These are phyloP conservation scores for Geotrichum reessii DNA, from an alignment of 1,139 yeast genomes.

Conservation along the genomic window DNA sequence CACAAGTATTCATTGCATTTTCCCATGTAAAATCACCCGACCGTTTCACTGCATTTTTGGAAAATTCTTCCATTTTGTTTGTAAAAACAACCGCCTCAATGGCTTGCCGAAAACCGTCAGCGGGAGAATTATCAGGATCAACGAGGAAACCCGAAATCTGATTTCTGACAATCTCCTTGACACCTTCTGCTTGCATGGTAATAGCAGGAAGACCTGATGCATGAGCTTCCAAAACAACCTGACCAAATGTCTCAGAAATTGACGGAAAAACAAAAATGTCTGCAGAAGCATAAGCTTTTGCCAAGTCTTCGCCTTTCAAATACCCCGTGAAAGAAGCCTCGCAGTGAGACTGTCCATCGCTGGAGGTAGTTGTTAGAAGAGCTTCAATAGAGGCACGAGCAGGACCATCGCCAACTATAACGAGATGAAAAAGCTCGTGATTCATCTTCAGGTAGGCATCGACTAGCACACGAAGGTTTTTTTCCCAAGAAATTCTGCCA, in stretches of 20 bases:
- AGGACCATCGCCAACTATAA: conserved; percentile 25
- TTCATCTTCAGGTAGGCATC: conserved; percentile 30
- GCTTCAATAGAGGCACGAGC: conserved; percentile 19
- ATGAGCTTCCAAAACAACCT: conserved; percentile 25
- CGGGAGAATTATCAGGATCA: conserved; percentile 6
- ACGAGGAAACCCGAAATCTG: conserved; percentile 18
- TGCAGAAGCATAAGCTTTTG: conserved; percentile 23
- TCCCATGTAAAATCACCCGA: conserved; percentile 19
- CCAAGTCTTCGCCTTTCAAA: conserved; percentile 21
- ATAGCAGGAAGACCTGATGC: conserved; percentile 24
- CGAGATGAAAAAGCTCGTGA: conserved; percentile 22
- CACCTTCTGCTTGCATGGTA: conserved; percentile 22
- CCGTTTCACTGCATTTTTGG: conserved; percentile 17
- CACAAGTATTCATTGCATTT: conserved; percentile 20
- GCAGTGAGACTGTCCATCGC: conserved; percentile 4
- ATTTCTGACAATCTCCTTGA: conserved; percentile 17
- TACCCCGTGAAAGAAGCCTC: conserved; percentile 24
- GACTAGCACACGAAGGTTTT: conserved; percentile 28
- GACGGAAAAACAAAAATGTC: conserved; percentile 24
- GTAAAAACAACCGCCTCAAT: conserved; percentile 14
- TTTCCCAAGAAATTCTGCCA: conserved; percentile 25
- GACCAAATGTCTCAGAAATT: conserved; percentile 24
- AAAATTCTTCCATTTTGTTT: conserved; percentile 11
- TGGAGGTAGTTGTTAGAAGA: conserved; percentile 7
- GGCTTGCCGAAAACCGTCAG: conserved; percentile 9